Base-by-base conservation (phyloP, 148 eudicot species). In the Gaultheria prostrata region DNA sequence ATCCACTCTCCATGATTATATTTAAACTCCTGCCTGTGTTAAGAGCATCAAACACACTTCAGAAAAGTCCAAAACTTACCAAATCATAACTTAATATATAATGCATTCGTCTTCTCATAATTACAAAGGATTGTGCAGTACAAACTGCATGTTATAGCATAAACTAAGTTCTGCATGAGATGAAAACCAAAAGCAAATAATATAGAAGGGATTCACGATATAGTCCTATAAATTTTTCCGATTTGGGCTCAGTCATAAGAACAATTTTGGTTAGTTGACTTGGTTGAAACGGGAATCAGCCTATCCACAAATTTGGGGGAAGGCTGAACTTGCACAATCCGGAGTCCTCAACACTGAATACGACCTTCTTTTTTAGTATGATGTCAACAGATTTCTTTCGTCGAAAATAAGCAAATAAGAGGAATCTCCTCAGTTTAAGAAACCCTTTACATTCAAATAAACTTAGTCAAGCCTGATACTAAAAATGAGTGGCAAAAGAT, bases 1-100 rank as follows among this genome's bases (percentile, higher is more conserved):
- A 94, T 89, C 99, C 99, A 96, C 80, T 91, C 95, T n/a, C 70
- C 90, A 83, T 96, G 98, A 79, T 89, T 91, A 83, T 87, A 83
- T 82, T 84, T 90, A 80, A 96, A 92, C 85, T 96, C 99, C 86
- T 92, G 89, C 89, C 98, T 95, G 92, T 63, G 79, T 56, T 49
- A 81, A 75, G 53, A 39, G 14, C 74, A 0, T 67, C 21, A 32
- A 80, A 67, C 26, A n/a, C 78, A 73, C 26, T 76, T 65, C 20
- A 71, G 70, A 81, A 8, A 28, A 20, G 39, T 61, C 8, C 70
- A 59, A 48, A 83, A n/a, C 12, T 14, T 45, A 54, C 20, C 17
- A 57, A 46, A 67, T 65, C 53, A 49, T 46, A 35, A 49, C 70
- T 10, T 18, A 71, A 53, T 65, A 21, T 30, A 12, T 15, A 5